A percentile compares a stretch with the other conserved stretches of the same genome.
Evolutionary conservation across 1,284 basidiomycete species (phyloP).

Genomic region (Hortiboletus rubellus): DNA sequence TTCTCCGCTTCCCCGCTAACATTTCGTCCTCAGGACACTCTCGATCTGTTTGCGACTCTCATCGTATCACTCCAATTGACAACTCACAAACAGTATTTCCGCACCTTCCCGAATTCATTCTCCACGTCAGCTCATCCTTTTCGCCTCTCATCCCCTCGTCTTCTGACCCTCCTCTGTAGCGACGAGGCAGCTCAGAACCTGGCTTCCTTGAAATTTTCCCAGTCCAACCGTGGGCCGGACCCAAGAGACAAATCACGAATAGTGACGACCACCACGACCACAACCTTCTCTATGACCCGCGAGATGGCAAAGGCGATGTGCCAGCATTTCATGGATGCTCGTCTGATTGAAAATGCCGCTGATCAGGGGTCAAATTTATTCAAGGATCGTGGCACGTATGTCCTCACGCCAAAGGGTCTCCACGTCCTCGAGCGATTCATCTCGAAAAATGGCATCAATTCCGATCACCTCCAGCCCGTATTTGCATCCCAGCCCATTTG

Average conservation of each 20-base stretch:
- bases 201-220: constrained; percentile 96
- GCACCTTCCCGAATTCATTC: constrained; percentile 93
- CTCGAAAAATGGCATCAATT: constrained; percentile 97
- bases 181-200: constrained; percentile 96
- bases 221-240: constrained; percentile 97
- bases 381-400: constrained; percentile 97
- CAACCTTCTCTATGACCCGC: constrained; percentile 98
- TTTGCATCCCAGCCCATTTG: constrained; percentile 96
- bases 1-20: neutral
- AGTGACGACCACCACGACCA: constrained; percentile 98
- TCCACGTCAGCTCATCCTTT: constrained; percentile 68
- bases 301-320: constrained; percentile 99
- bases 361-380: constrained; percentile 87
- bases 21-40: constrained; percentile 74
- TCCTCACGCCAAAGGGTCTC: constrained; percentile 95
- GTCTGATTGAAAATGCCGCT: constrained; percentile 94
- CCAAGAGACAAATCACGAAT: constrained; percentile 96
- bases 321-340: constrained; percentile 99
- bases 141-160: constrained; percentile 17
- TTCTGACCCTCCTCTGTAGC: constrained; percentile 44
- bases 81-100: constrained; percentile 94
- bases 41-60: constrained; percentile 97
- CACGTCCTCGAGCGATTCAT: constrained; percentile 99
- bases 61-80: constrained; percentile 90
- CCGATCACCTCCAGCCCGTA: constrained; percentile 87